These are phyloP conservation scores for Pythium phragmiticola DNA, from an alignment of 352 stramenopile species.

Conservation along the genomic window DNA sequence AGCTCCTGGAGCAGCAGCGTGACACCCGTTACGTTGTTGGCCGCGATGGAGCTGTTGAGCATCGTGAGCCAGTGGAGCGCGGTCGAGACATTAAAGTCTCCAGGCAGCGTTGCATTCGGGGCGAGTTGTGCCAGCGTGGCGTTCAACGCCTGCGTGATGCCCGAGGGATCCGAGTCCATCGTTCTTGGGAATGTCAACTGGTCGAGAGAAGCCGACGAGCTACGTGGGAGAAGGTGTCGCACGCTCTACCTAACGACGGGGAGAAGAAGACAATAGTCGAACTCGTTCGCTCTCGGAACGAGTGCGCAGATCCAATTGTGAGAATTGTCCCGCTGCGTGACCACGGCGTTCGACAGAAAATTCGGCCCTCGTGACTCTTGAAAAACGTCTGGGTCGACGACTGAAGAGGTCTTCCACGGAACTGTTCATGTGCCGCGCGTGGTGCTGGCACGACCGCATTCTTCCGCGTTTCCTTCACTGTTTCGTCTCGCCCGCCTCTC, in stretches of 20 bases:
- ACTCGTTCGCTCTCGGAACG: background rate
- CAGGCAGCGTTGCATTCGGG: constrained; percentile 13
- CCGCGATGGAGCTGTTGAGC: constrained; percentile 13
- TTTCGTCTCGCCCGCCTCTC: background rate
- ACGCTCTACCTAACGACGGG: background rate
- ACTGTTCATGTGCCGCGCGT: background rate
- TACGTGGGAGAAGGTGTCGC: background rate
- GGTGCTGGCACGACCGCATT: background rate
- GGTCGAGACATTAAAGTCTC: constrained; percentile 14
- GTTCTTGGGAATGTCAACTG: background rate
- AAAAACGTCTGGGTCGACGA: background rate
- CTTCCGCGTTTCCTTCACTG: constrained; percentile 2
- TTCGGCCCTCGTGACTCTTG: background rate
- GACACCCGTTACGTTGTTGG: constrained; percentile 16
- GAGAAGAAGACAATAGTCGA: background rate
- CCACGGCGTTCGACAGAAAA: background rate
- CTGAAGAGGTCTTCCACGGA: constrained; percentile 3
- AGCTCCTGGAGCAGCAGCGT: constrained; percentile 8
- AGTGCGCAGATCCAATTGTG: constrained; percentile 16
- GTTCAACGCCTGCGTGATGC: constrained; percentile 8
- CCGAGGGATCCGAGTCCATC: constrained; percentile 3
- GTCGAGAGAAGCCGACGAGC: background rate
- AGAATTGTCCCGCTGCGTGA: background rate
- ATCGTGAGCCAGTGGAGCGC: constrained; percentile 23
- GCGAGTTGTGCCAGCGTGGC: constrained; percentile 12